Evolutionary conservation across 2,329 filamentous ascomycete species (phyloP).

Genomic region (Aspergillus niger): DNA sequence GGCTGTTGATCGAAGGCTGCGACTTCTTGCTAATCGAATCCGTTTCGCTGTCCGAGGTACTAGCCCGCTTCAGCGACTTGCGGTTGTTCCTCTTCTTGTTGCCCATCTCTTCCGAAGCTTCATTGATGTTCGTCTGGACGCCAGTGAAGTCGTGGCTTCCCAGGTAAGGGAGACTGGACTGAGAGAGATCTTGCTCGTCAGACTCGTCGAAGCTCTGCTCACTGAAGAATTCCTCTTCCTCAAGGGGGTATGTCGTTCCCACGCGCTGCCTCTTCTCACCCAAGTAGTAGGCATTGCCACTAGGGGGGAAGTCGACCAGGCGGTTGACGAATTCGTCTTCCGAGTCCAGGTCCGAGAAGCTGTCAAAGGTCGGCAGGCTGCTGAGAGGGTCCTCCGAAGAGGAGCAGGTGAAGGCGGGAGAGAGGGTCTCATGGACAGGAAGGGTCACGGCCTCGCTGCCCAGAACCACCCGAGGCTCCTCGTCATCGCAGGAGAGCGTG

Average conservation of each 20-base stretch:
- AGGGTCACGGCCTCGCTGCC: slow-evolving; percentile 40
- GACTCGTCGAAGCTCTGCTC: slow-evolving; percentile 76
- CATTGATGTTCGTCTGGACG: slow-evolving; percentile 48
- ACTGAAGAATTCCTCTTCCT: slow-evolving; percentile 76
- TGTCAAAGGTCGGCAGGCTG: slow-evolving; percentile 75
- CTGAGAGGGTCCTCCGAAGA: slow-evolving; percentile 52
- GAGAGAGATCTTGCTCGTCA: slow-evolving; percentile 66
- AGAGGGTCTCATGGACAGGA: slow-evolving; percentile 40
- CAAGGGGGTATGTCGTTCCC: slow-evolving; percentile 64
- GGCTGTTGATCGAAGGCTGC: slow-evolving; percentile 33
- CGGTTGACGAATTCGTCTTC: slow-evolving; percentile 82
- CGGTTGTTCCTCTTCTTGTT: slow-evolving; percentile 51
- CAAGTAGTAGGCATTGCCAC: slow-evolving; percentile 61
- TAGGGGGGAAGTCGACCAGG: slow-evolving; percentile 68
- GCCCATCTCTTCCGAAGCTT: slow-evolving; percentile 43
- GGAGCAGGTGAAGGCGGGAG: slow-evolving; percentile 44
- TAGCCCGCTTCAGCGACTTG: slow-evolving; percentile 39
- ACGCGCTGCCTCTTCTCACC: slow-evolving; percentile 73
- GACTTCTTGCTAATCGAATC: slow-evolving; percentile 32
- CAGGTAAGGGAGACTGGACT: slow-evolving; percentile 64
- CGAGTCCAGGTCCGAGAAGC: slow-evolving; percentile 85
- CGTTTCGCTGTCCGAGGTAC: slow-evolving; percentile 31
- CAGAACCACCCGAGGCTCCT: slow-evolving; percentile 40
- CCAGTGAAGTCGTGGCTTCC: slow-evolving; percentile 47
- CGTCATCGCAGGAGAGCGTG: slow-evolving; percentile 53